Conservation (phyloP, 108 stramenopile species). For the Fragilariopsis cylindrus region DNA sequence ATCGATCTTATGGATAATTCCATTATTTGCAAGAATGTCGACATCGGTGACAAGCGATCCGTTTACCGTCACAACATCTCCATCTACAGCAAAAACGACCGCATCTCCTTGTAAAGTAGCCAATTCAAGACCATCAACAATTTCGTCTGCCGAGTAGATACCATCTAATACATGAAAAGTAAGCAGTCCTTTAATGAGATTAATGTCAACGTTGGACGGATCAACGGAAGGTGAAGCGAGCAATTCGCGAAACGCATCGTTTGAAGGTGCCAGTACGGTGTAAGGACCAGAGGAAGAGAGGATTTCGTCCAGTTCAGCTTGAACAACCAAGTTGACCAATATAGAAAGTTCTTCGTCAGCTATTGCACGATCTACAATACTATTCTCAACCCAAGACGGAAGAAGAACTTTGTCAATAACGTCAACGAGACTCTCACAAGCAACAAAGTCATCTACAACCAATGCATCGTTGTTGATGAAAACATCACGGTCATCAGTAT, state of each 20-base stretch:
- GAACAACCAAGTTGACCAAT: not conserved
- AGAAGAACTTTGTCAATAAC: too few relatives aligned
- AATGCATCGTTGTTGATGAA: not conserved
- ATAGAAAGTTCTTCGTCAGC: not conserved
- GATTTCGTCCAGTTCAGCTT: conserved; percentile 26
- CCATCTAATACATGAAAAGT: conserved; percentile 42
- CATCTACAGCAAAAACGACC: conserved; percentile 26
- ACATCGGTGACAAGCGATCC: conserved; percentile 30
- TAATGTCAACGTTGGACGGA: not conserved
- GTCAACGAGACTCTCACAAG: not conserved
- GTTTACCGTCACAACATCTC: conserved; percentile 28
- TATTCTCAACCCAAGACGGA: too few relatives aligned
- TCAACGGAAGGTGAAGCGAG: not conserved
- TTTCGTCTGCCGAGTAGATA: not conserved
- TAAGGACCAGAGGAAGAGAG: conserved; percentile 33
- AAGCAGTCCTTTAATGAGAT: conserved; percentile 19
- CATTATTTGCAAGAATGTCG: conserved; percentile 46
- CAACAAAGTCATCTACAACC: conserved; percentile 3
- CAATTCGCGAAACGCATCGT: conserved; percentile 44
- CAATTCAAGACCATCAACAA: conserved; percentile 13
- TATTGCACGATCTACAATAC: conserved; percentile 2
- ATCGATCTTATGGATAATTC: conserved; percentile 50
- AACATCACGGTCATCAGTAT: not conserved
- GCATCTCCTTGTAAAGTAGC: conserved; percentile 17
- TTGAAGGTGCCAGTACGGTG: conserved; percentile 52